Conservation (phyloP, 164 flowering plant species). For the Buxus sempervirens region DNA sequence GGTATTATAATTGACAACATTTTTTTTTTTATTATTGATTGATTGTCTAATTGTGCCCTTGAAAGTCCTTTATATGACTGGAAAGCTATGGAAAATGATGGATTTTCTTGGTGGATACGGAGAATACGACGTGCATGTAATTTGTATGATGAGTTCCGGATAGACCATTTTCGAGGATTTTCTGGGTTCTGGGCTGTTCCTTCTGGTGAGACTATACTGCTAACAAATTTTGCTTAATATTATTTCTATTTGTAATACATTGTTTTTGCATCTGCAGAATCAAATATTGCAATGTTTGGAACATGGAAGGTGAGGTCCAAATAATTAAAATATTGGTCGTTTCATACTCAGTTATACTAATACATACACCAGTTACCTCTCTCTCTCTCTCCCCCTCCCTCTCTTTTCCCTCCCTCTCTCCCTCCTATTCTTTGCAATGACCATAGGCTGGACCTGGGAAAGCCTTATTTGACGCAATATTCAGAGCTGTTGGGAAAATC, state of each 20-base stretch:
- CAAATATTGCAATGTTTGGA: slow-evolving; percentile 77
- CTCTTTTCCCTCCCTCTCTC: slow-evolving; percentile 17
- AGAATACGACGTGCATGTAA: slow-evolving; percentile 71
- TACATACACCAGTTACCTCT: slow-evolving; percentile 4
- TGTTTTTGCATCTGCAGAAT: slow-evolving; percentile 54
- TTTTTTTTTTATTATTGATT: not conserved
- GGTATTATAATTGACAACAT: no score
- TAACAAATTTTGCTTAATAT: not conserved
- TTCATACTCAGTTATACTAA: not conserved
- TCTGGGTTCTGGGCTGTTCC: slow-evolving; percentile 99
- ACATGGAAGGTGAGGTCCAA: slow-evolving; percentile 75
- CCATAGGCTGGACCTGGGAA: slow-evolving; percentile 92
- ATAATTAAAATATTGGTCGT: not conserved
- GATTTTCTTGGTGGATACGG: slow-evolving; percentile 87
- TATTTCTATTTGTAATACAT: not conserved
- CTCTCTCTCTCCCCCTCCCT: slow-evolving; percentile 9
- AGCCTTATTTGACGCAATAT: slow-evolving; percentile 80
- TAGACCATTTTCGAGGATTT: slow-evolving; percentile 96
- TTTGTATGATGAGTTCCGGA: slow-evolving; percentile 91
- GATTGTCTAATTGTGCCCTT: not conserved
- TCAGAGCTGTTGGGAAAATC: slow-evolving; percentile 66
- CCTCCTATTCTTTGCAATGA: slow-evolving; percentile 29
- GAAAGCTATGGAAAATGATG: slow-evolving; percentile 89
- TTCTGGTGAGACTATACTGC: slow-evolving; percentile 54
- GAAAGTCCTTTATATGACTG: slow-evolving; percentile 52